Evolutionary conservation across 257 asterid genomes (phyloP).

Genomic region (Catharanthus roseus): DNA sequence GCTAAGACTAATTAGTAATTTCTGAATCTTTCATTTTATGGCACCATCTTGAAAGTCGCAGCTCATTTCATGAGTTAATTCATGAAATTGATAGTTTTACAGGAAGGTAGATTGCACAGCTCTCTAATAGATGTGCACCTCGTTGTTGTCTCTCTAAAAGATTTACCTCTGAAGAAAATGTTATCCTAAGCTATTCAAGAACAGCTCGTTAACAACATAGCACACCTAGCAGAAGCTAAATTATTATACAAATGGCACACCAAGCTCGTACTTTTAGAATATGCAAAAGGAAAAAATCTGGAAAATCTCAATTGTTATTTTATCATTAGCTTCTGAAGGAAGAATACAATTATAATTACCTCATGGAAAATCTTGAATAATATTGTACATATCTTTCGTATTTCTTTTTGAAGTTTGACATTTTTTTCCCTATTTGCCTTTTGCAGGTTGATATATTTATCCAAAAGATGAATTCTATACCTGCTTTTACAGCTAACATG

Average conservation of each 20-base stretch:
- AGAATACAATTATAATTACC: background rate
- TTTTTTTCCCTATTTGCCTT: background rate
- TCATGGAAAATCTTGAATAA: background rate
- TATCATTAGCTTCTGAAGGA: background rate
- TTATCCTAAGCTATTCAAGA: background rate
- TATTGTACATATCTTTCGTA: background rate
- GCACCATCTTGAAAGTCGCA: background rate
- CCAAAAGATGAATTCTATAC: conserved; percentile 76
- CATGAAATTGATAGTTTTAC: background rate
- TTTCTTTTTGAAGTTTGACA: background rate
- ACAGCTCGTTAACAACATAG: background rate
- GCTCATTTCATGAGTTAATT: background rate
- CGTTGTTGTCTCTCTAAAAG: background rate
- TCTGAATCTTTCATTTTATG: background rate
- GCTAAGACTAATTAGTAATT: background rate
- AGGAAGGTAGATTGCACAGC: background rate
- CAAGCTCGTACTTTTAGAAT: background rate
- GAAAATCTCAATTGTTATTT: background rate
- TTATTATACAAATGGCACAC: background rate
- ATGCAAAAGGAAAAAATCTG: background rate
- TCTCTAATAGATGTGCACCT: background rate
- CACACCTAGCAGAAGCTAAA: background rate
- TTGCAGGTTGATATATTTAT: conserved; percentile 79
- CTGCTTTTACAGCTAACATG: conserved; percentile 93
- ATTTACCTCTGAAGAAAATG: background rate